A percentile compares a stretch with the other conserved stretches of the same genome.
phyloP scores from a whole-genome alignment of 768 basidiomycete species.

The Boletellus sp. region DNA sequence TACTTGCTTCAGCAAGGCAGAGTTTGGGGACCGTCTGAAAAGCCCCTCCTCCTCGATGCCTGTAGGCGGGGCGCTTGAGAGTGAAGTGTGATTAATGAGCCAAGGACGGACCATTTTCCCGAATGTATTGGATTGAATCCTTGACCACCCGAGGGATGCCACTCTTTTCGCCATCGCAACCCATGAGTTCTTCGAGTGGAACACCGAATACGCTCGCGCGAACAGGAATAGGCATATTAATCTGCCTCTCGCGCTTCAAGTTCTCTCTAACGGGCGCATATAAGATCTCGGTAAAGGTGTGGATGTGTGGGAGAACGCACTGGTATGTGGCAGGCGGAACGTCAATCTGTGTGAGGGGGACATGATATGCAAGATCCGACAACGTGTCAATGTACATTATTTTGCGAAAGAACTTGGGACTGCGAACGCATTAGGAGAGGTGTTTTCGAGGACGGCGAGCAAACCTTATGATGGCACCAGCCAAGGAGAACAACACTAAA shows the following conservation, averaged over 20 bases:
- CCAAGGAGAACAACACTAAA: constrained; percentile 83
- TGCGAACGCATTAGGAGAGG: constrained; percentile 25
- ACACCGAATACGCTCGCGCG: constrained; percentile 74
- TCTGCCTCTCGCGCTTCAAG: constrained; percentile 65
- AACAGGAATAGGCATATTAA: constrained; percentile 58
- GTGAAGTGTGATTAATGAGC: background rate
- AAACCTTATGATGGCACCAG: constrained; percentile 85
- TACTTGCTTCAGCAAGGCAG: constrained; percentile 64
- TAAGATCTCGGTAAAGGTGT: background rate
- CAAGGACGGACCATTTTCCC: constrained; percentile 45
- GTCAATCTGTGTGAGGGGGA: constrained; percentile 86
- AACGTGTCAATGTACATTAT: constrained; percentile 72
- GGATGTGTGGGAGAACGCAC: constrained; percentile 42
- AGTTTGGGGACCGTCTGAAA: constrained; percentile 78
- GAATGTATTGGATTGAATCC: constrained; percentile 69
- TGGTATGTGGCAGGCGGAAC: constrained; percentile 79
- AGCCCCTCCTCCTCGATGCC: constrained; percentile 72
- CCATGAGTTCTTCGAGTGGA: constrained; percentile 80
- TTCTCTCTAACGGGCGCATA: constrained; percentile 58
- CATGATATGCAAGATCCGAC: constrained; percentile 69
- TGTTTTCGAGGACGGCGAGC: background rate
- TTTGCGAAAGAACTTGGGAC: constrained; percentile 90
- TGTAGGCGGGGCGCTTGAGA: constrained; percentile 8
- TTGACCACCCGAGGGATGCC: constrained; percentile 77
- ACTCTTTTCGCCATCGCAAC: constrained; percentile 76